Percentiles rank a stretch among this genome's conserved stretches.
phyloP scores from a whole-genome alignment of 257 asterid species.

The Capsicum chinense region DNA sequence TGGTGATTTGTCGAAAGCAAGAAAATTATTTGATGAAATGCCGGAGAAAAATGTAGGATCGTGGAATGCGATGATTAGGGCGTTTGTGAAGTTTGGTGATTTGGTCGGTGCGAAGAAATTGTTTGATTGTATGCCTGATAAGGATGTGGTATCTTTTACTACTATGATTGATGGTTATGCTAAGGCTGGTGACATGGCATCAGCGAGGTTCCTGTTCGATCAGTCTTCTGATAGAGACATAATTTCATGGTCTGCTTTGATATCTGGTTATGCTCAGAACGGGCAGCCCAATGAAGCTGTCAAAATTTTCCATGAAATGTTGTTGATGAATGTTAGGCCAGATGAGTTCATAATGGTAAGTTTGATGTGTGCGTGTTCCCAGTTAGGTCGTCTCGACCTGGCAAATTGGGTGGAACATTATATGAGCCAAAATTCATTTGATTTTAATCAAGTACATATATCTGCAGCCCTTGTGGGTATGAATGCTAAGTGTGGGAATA shows the following conservation, averaged over 20 bases:
- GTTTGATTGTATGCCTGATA: conserved; percentile 59
- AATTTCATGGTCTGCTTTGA: conserved; percentile 71
- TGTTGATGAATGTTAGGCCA: conserved; percentile 47
- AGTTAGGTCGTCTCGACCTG: conserved; percentile 63
- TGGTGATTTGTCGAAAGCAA: conserved; percentile 53
- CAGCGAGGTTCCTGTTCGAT: conserved; percentile 68
- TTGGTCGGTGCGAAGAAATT: conserved; percentile 53
- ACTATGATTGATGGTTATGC: conserved; percentile 71
- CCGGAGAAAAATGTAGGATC: conserved; percentile 60
- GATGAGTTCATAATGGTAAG: conserved; percentile 73
- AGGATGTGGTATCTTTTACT: conserved; percentile 59
- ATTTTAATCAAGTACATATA: conserved; percentile 53
- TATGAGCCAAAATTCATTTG: conserved; percentile 44
- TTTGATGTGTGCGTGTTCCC: conserved; percentile 82
- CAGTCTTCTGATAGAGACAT: conserved; percentile 55
- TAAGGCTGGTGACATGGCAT: conserved; percentile 68
- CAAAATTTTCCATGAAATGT: conserved; percentile 56
- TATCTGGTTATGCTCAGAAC: conserved; percentile 74
- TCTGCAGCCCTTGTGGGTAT: conserved; percentile 73
- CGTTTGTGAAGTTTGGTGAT: conserved; percentile 63
- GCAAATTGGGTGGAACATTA: conserved; percentile 68
- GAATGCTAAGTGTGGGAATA: conserved; percentile 80
- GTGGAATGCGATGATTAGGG: conserved; percentile 72
- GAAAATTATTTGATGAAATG: conserved; percentile 63
- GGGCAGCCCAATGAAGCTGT: conserved; percentile 66